phyloP scores from a whole-genome alignment of 495 filamentous ascomycete genomes.

The Viridothelium virens region DNA sequence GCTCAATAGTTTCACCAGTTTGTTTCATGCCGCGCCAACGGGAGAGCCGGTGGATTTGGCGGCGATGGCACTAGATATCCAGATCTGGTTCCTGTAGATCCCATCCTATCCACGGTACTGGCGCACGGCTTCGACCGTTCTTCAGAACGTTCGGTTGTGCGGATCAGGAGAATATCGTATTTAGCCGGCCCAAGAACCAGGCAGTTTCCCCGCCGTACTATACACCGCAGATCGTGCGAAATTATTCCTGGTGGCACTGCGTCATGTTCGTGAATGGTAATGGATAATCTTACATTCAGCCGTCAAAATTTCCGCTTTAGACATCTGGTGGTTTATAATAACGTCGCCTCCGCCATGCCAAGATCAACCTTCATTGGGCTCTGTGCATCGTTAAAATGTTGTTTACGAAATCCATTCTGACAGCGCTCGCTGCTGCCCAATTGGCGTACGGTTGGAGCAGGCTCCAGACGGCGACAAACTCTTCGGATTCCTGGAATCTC shows the following conservation, averaged over 20 bases:
- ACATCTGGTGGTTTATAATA: not conserved
- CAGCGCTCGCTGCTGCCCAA: not conserved
- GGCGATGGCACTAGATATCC: not conserved
- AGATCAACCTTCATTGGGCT: not conserved
- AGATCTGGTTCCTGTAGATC: slow-evolving; percentile 5
- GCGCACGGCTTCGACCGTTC: not conserved
- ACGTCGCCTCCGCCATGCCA: not conserved
- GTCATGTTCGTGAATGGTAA: not conserved
- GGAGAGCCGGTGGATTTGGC: too few species aligned
- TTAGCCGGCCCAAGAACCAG: slow-evolving; percentile 1
- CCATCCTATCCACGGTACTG: not conserved
- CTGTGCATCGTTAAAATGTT: not conserved
- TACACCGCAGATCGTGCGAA: not conserved
- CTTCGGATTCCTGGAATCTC: slow-evolving; percentile 29
- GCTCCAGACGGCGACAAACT: not conserved
- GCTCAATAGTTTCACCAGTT: too few species aligned
- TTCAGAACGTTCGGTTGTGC: not conserved
- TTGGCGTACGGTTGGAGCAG: not conserved
- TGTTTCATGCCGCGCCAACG: too few species aligned
- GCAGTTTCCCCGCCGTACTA: not conserved
- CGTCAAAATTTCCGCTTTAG: not conserved
- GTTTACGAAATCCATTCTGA: not conserved
- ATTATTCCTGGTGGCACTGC: not conserved
- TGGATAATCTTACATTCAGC: not conserved
- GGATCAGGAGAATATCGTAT: not conserved